These are phyloP conservation scores for Coemansia sp. DNA, from an alignment of 192 early-diverging fungal genomes.

Conservation along the genomic window DNA sequence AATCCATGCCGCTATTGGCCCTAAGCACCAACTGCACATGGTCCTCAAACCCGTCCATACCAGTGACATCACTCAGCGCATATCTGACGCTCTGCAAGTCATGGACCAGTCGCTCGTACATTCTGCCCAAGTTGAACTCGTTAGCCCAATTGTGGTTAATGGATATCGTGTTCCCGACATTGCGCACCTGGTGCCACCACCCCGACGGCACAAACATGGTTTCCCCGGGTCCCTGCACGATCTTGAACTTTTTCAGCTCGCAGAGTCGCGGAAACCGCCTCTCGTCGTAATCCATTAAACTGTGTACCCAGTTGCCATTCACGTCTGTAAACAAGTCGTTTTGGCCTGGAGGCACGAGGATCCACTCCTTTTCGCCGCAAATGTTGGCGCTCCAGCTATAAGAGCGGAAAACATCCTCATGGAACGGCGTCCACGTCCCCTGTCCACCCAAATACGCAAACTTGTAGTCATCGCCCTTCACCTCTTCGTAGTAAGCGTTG, in stretches of 20 bases:
- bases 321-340: slow-evolving; percentile 62
- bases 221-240: slow-evolving; percentile 66
- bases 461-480: slow-evolving; percentile 66
- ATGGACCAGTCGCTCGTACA: slow-evolving; percentile 49
- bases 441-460: slow-evolving; percentile 76
- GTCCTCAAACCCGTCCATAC: slow-evolving; percentile 39
- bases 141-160: slow-evolving; percentile 84
- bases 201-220: slow-evolving; percentile 75
- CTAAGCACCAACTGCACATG: slow-evolving; percentile 40
- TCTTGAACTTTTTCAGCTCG: slow-evolving; percentile 51
- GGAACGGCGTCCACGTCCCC: slow-evolving; percentile 74
- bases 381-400: slow-evolving; percentile 81
- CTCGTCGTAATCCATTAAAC: slow-evolving; percentile 56
- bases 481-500: slow-evolving; percentile 62
- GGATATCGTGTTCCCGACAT: slow-evolving; percentile 70
- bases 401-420: slow-evolving; percentile 77
- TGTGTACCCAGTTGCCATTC: slow-evolving; percentile 62
- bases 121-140: slow-evolving; percentile 58
- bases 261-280: slow-evolving; percentile 56
- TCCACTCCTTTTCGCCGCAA: slow-evolving; percentile 73
- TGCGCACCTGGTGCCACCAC: slow-evolving; percentile 78
- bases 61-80: slow-evolving; percentile 61
- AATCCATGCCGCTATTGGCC: slow-evolving; percentile 40
- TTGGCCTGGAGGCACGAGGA: slow-evolving; percentile 68
- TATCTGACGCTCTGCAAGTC: slow-evolving; percentile 58